Evolutionary conservation across 2,329 filamentous ascomycete species (phyloP).

Genomic region (Pseudocercospora pini-densiflorae): DNA sequence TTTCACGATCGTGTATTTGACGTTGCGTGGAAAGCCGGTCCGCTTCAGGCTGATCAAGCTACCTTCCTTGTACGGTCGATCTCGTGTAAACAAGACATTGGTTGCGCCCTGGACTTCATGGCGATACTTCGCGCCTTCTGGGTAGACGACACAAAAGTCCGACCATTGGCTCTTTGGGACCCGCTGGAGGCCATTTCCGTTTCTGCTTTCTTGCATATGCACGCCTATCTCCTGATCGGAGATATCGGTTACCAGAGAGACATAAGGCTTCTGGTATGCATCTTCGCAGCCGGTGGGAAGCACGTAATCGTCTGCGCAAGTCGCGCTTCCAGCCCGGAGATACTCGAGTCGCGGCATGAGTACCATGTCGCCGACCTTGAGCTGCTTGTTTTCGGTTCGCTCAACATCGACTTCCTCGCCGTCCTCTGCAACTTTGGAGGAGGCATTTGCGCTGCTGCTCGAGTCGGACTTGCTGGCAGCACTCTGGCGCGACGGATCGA

Average conservation of each 20-base stretch:
- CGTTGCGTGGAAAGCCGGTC: neutral
- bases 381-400: neutral
- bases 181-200: neutral
- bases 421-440: too few species aligned
- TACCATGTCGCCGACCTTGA: neutral
- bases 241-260: too few species aligned
- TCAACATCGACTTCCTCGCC: too few species aligned
- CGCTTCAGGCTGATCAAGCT: neutral
- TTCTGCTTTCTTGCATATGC: neutral
- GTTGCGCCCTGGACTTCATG: neutral
- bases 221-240: neutral
- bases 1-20: neutral
- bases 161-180: neutral
- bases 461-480: too few species aligned
- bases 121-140: neutral
- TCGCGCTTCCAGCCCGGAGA: neutral
- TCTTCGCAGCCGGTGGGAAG: neutral
- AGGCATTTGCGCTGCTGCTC: too few species aligned
- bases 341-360: neutral
- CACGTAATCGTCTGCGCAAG: neutral
- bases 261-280: too few species aligned
- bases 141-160: neutral
- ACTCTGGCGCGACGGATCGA: too few species aligned
- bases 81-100: neutral
- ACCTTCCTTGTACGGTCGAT: neutral